Percentiles rank a stretch among this genome's conserved stretches.
phyloP scores from a whole-genome alignment of 805 yeast species.

The Hagleromyces aurorensis region DNA sequence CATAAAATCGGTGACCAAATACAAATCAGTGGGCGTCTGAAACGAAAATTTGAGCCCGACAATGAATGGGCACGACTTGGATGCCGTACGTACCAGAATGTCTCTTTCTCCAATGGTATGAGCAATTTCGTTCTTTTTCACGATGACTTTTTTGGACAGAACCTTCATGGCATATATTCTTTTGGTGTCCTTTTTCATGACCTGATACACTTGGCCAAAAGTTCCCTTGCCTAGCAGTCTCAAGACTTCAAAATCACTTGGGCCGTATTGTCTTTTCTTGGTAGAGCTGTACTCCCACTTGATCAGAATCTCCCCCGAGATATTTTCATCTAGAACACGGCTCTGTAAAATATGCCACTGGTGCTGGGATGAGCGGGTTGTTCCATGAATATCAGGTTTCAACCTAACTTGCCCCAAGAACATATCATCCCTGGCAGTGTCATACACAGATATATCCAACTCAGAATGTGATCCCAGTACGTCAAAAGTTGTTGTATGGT shows the following conservation, averaged over 20 bases:
- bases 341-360: slow-evolving; percentile 71
- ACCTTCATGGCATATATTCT: slow-evolving; percentile 98
- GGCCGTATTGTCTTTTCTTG: slow-evolving; percentile 75
- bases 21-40: slow-evolving; percentile 89
- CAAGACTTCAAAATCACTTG: slow-evolving; percentile 88
- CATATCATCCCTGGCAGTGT: slow-evolving; percentile 69
- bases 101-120: slow-evolving; percentile 97
- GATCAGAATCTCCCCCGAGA: slow-evolving; percentile 70
- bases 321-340: slow-evolving; percentile 67
- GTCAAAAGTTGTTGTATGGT: slow-evolving; percentile 87
- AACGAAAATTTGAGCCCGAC: slow-evolving; percentile 94
- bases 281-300: slow-evolving; percentile 65
- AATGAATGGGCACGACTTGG: slow-evolving; percentile 84
- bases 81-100: slow-evolving; percentile 85
- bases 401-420: slow-evolving; percentile 81
- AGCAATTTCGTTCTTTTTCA: slow-evolving; percentile 93
- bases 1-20: slow-evolving; percentile 95
- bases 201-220: slow-evolving; percentile 96
- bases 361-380: slow-evolving; percentile 37
- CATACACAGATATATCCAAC: slow-evolving; percentile 86
- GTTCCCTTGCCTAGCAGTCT: slow-evolving; percentile 93
- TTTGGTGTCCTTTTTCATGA: slow-evolving; percentile 78
- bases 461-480: slow-evolving; percentile 80
- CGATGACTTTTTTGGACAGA: slow-evolving; percentile 87
- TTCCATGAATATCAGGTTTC: slow-evolving; percentile 44